phyloP scores from a whole-genome alignment of 192 early-diverging fungal genomes.

The Backusella sp. region DNA sequence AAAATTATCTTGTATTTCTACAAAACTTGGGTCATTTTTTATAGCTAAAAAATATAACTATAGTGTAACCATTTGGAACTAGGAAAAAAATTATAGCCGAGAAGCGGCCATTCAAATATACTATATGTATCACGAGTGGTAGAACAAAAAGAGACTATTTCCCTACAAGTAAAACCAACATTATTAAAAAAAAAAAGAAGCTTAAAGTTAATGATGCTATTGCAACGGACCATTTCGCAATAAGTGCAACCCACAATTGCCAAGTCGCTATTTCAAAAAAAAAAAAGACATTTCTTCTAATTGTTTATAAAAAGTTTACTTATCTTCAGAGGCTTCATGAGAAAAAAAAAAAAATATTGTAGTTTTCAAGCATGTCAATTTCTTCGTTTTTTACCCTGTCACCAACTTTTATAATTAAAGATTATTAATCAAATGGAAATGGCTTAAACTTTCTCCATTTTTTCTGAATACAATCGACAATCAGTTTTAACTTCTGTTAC shows the following conservation, averaged over 20 bases:
- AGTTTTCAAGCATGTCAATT: not conserved
- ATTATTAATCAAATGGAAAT: not conserved
- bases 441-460: not conserved
- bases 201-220: not conserved
- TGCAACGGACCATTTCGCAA: not conserved
- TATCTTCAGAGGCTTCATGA: not conserved
- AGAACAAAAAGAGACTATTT: not conserved
- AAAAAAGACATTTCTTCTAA: not conserved
- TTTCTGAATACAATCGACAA: not conserved
- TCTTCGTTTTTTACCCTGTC: constrained; percentile 1
- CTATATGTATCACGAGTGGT: not conserved
- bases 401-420: not conserved
- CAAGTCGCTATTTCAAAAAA: not conserved
- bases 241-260: not conserved
- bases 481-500: not conserved
- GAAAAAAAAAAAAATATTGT: not conserved
- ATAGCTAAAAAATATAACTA: not conserved
- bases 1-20: not conserved
- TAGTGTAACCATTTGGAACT: not conserved
- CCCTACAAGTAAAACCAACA: not conserved
- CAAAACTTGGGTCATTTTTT: not conserved
- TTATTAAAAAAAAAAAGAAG: not conserved
- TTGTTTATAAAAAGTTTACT: not conserved
- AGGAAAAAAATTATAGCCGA: not conserved
- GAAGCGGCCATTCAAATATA: not conserved